Evolutionary conservation across 352 stramenopile species (phyloP), one percentile per base, ranked within the genome.

Genomic region (Pythium periplocum): DNA sequence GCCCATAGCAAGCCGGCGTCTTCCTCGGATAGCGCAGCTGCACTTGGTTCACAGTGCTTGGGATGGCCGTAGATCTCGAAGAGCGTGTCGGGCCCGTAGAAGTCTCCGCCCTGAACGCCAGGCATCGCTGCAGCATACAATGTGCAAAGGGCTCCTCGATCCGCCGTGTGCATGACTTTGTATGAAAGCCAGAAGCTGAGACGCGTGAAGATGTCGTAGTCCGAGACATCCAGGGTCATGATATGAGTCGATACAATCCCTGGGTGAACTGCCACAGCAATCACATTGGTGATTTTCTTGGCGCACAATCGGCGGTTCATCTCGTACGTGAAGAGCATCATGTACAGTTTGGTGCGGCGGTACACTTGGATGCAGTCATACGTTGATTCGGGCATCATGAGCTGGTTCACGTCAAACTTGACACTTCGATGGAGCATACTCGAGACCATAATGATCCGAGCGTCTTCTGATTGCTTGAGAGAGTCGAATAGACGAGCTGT

Each of bases 401-500:
- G 48, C 6, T 40, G 45, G 7, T 49, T 51, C 33, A 59, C 59
- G 35, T 64, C 57, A 9, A 51, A n/a, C 17, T 26, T 26, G 17
- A 26, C 17, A 6, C 42, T 43, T 8, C 48, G 51, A 40, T 73
- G 65, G 35, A 59, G 53, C 34, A 60, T 57, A 26, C 68, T 79
- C 36, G 69, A 78, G 11, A 84, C 60, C 41, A 68, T 26, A 26
- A 26, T 26, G 17, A 26, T 26, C 17, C 17, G 17, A 26, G 17
- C 17, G 17, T 26, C 40, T 3, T 17, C 47, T 12, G 56, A 60
- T 26, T 54, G 45, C 51, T 77, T 72, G 71, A 97, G 84, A 62
- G 87, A 58, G 36, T 88, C 71, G 3, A 97, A 63, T 11, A 98
- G 66, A 51, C 92, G 62, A 48, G 90, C 77, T 3, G 87, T 80